Evolutionary conservation across 306 rosid genomes (phyloP), one percentile per base, ranked within the genome.

Genomic region (Acacia melanoxylon): DNA sequence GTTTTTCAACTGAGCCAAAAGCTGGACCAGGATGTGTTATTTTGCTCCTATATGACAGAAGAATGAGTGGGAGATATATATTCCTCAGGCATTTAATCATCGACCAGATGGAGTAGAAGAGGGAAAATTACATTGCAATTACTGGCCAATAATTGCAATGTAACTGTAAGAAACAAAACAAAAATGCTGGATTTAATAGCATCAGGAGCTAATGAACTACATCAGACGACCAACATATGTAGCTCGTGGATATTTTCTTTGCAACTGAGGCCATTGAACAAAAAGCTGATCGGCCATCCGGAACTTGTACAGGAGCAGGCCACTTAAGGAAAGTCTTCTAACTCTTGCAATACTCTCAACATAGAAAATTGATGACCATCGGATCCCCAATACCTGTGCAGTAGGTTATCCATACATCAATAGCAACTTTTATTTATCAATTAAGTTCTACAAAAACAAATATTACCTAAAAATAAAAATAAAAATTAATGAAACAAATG

Each of bases 271-370:
- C 71, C 71, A 66, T 17, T 93, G 99, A 80, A 93, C 99, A 58
- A 92, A 95, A 81, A 95, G 87, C 83, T 91, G 94, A 88, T 95
- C 98, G 19, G 94, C 96, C 74, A 93, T 88, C 78, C 74, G 51
- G 65, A 92, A 85, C 89, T 93, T 92, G 88, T 95, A 93, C 22
- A 95, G 90, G 84, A 95, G 93, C 84, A 91, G 81, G 72, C 97
- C 99, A 84, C 98, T 93, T 68, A 96, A 81, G 68, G 98, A 95
- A 42, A 93, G 97, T 80, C 92, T 90, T 80, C 87, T 90, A 82
- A 95, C 99, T 89, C 99, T 92, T 54, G 99, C 99, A 80, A 95
- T 93, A 81, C 99, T 95, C 89, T 95, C 99, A n/a, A 95, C 91
- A 46, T 95, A 93, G 84, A 95, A 93, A 78, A 93, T 88, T 17